Evolutionary conservation across 1,284 basidiomycete species (phyloP).

Genomic region (Melampsora abietis-canadensis): DNA sequence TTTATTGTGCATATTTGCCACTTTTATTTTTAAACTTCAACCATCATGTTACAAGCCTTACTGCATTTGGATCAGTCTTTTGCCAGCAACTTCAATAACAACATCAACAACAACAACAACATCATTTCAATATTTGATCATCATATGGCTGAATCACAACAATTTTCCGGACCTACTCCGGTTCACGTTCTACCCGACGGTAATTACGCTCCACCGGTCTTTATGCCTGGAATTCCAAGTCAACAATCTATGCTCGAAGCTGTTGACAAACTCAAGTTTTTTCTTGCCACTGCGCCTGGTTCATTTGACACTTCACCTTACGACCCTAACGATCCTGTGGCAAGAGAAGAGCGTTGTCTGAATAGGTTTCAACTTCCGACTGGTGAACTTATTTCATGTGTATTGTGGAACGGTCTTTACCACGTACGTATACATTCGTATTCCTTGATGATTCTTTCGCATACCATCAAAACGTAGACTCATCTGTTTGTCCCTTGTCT

Average conservation of each 20-base stretch:
- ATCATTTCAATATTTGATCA: constrained; percentile 16
- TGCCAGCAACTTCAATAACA: constrained; percentile 18
- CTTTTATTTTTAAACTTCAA: constrained; percentile 5
- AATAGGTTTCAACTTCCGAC: constrained; percentile 77
- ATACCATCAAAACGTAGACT: not conserved
- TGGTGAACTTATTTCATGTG: constrained; percentile 80
- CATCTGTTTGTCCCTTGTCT: not conserved
- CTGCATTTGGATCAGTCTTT: constrained; percentile 35
- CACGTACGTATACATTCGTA: constrained; percentile 56
- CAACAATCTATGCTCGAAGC: constrained; percentile 44
- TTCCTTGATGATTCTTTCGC: not conserved
- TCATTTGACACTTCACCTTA: constrained; percentile 51
- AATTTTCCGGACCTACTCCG: constrained; percentile 42
- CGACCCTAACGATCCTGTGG: constrained; percentile 43
- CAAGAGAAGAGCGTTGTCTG: constrained; percentile 56
- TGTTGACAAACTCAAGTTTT: constrained; percentile 73
- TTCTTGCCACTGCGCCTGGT: constrained; percentile 70
- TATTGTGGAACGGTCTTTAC: constrained; percentile 81
- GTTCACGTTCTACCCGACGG: constrained; percentile 41
- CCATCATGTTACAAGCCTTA: constrained; percentile 33
- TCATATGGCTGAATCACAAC: constrained; percentile 37
- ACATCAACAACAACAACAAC: constrained; percentile 8
- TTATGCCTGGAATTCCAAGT: constrained; percentile 42
- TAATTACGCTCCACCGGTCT: constrained; percentile 37
- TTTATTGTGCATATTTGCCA: not conserved